A percentile compares a stretch with the other conserved stretches of the same genome.
Evolutionary conservation across 2,329 filamentous ascomycete species (phyloP).

Genomic region (Shiraia sp.): DNA sequence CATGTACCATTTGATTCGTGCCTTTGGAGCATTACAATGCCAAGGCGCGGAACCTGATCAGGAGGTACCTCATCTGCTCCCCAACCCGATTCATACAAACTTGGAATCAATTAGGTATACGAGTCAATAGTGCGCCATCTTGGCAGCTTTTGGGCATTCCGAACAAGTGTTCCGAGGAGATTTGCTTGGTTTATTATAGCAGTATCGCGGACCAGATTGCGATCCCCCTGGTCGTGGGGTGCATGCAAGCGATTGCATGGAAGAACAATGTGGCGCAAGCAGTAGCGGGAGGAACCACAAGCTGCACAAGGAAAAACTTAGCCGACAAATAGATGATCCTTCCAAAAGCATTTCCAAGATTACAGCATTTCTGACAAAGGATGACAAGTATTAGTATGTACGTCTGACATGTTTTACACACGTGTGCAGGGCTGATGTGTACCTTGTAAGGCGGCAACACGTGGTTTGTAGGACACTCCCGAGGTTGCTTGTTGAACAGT

Average conservation of each 20-base stretch:
- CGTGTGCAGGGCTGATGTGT: constrained; percentile 20
- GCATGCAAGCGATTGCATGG: constrained; percentile 5
- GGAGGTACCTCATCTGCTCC: too few relatives aligned
- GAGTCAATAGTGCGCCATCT: too few relatives aligned
- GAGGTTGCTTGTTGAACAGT: too few relatives aligned
- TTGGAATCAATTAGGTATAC: too few relatives aligned
- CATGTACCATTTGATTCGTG: too few relatives aligned
- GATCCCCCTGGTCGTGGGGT: not conserved
- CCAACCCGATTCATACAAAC: too few relatives aligned
- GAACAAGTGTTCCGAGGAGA: too few relatives aligned
- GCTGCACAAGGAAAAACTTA: constrained; percentile 1
- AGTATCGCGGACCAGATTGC: too few relatives aligned
- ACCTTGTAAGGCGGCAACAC: constrained; percentile 12
- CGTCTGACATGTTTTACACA: not conserved
- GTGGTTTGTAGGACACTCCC: constrained; percentile 16
- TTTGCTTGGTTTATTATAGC: too few relatives aligned
- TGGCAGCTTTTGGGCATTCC: too few relatives aligned
- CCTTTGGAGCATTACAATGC: too few relatives aligned
- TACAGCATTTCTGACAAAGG: not conserved
- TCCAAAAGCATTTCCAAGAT: not conserved
- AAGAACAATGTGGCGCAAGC: constrained; percentile 2
- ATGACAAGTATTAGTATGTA: constrained; percentile 1
- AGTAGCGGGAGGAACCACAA: constrained; percentile 8
- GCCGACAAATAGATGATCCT: not conserved
- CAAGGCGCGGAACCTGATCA: too few relatives aligned